Conservation (phyloP, 1,284 basidiomycete species). For the Pascua sp. region DNA sequence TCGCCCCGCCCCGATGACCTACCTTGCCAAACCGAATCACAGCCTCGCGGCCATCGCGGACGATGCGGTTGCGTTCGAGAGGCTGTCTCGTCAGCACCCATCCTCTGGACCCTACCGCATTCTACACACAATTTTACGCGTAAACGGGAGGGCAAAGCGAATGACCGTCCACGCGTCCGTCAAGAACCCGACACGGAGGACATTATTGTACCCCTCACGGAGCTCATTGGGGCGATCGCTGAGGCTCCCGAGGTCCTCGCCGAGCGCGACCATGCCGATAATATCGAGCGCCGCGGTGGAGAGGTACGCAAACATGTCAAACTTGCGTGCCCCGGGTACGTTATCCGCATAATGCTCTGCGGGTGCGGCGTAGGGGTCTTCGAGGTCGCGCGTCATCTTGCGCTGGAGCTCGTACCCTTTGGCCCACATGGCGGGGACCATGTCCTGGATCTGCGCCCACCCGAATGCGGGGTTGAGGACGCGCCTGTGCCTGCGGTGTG, state of each 20-base stretch:
- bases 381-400: not conserved
- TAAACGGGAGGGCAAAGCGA: not conserved
- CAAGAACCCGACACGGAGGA: not conserved
- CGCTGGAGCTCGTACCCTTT: conserved; percentile 3
- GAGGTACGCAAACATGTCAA: conserved; percentile 6
- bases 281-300: conserved; percentile 61
- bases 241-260: conserved; percentile 59
- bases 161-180: not conserved
- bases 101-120: too few species aligned
- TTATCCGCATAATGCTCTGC: not conserved
- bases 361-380: not conserved
- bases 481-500: conserved; percentile 56
- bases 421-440: conserved; percentile 2
- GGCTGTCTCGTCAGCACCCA: not conserved
- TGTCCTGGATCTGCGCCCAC: conserved; percentile 9
- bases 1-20: too few species aligned
- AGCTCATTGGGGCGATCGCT: conserved; percentile 48
- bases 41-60: conserved; percentile 48
- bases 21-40: conserved; percentile 61
- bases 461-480: conserved; percentile 50
- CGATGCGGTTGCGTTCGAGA: not conserved
- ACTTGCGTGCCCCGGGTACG: conserved; percentile 1
- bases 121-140: not conserved
- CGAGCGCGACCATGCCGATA: conserved; percentile 65
- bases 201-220: conserved; percentile 53